phyloP scores from a whole-genome alignment of 208 protist species.

The Novymonas esmeraldas region DNA sequence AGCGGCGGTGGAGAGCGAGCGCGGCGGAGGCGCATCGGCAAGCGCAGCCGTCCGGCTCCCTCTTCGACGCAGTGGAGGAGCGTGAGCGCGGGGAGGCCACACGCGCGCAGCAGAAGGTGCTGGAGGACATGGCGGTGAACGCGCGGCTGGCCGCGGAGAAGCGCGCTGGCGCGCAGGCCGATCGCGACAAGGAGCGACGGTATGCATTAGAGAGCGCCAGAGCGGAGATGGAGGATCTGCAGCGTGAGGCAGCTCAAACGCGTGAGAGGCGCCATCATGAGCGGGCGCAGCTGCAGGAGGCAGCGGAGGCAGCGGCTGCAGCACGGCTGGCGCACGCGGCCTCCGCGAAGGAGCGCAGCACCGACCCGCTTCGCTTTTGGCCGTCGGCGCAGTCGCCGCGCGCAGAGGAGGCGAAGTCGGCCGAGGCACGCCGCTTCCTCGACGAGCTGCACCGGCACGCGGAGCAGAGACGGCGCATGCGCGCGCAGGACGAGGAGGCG shows the following conservation, averaged over 20 bases:
- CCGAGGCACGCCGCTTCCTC: slow-evolving; percentile 9
- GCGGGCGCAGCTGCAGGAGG: slow-evolving; percentile 13
- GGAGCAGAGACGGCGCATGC: slow-evolving; percentile 24
- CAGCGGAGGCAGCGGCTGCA: slow-evolving; percentile 21
- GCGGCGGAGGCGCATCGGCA: not conserved
- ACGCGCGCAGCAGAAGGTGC: slow-evolving; percentile 21
- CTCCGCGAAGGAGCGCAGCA: not conserved
- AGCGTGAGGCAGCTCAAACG: slow-evolving; percentile 20
- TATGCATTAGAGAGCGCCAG: slow-evolving; percentile 14
- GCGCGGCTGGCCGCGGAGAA: slow-evolving; percentile 23
- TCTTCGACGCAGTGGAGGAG: slow-evolving; percentile 27
- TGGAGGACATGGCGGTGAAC: slow-evolving; percentile 32
- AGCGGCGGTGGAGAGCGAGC: slow-evolving; percentile 2
- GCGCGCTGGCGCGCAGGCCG: slow-evolving; percentile 15
- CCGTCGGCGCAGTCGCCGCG: not conserved
- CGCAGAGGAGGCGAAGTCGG: slow-evolving; percentile 8
- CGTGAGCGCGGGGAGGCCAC: slow-evolving; percentile 17
- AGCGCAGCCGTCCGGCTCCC: slow-evolving; percentile 2
- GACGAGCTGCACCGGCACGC: slow-evolving; percentile 38
- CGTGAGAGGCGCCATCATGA: slow-evolving; percentile 30
- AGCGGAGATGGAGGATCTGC: slow-evolving; percentile 21
- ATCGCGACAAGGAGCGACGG: slow-evolving; percentile 26
- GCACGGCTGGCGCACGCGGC: slow-evolving; percentile 13
- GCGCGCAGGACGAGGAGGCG: slow-evolving; percentile 4
- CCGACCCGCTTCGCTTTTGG: slow-evolving; percentile 29